These are phyloP conservation scores for Globisporangium canariense DNA, from an alignment of 352 stramenopile genomes.

Conservation along the genomic window DNA sequence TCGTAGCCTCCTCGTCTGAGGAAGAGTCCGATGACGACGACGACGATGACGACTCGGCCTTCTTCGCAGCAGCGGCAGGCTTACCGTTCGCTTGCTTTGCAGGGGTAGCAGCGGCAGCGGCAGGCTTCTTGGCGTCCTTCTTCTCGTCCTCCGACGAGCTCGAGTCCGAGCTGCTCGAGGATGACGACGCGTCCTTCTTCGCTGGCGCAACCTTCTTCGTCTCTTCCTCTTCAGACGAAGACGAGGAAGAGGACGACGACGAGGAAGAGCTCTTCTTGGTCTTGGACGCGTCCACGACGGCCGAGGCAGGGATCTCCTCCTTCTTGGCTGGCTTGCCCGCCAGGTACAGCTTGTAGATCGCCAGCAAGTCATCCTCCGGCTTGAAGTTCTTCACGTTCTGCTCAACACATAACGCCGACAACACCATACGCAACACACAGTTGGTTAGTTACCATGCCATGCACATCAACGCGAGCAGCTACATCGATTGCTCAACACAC, in stretches of 20 bases:
- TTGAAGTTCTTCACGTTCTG: slow-evolving; percentile 53
- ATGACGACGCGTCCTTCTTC: slow-evolving; percentile 20
- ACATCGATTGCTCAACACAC: not conserved
- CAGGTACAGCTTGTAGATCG: slow-evolving; percentile 73
- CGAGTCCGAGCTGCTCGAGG: slow-evolving; percentile 22
- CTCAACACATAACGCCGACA: not conserved
- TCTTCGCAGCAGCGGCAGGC: slow-evolving; percentile 18
- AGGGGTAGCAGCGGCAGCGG: not conserved
- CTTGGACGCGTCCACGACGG: slow-evolving; percentile 55
- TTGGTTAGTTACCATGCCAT: not conserved
- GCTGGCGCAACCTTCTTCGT: slow-evolving; percentile 22
- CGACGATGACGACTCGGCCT: slow-evolving; percentile 27
- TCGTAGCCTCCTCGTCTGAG: slow-evolving; percentile 39
- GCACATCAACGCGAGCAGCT: not conserved
- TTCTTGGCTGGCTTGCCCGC: slow-evolving; percentile 45
- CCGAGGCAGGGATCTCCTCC: slow-evolving; percentile 46
- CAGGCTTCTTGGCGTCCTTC: slow-evolving; percentile 20
- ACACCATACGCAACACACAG: slow-evolving; percentile 11
- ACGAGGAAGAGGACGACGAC: slow-evolving; percentile 34
- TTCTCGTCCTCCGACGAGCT: slow-evolving; percentile 26
- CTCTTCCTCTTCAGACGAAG: slow-evolving; percentile 30
- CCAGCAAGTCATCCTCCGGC: slow-evolving; percentile 63
- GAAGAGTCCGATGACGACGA: slow-evolving; percentile 23
- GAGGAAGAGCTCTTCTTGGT: slow-evolving; percentile 36
- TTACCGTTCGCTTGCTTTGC: slow-evolving; percentile 23